These are phyloP conservation scores for Alnus glutinosa DNA, from an alignment of 306 rosid species.

Conservation along the genomic window DNA sequence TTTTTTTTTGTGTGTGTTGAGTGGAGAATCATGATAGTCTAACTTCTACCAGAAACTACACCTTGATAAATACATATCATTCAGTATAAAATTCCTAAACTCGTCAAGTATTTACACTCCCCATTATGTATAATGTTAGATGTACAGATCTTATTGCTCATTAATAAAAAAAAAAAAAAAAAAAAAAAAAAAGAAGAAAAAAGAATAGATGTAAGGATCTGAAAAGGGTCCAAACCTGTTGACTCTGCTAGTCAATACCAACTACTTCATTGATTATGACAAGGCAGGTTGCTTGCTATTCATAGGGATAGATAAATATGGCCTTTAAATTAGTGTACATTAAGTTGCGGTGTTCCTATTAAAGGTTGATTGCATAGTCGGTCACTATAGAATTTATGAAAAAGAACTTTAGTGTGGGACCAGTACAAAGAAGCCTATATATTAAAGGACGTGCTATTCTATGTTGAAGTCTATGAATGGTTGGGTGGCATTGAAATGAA, in stretches of 20 bases:
- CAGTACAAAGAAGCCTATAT: neutral
- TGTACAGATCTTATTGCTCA: too few species aligned
- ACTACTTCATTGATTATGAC: too few species aligned
- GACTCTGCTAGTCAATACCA: too few species aligned
- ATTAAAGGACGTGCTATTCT: neutral
- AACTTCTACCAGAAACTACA: neutral
- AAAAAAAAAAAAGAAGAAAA: too few species aligned
- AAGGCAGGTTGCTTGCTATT: neutral
- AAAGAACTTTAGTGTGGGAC: neutral
- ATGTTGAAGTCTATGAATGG: slow-evolving; percentile 1
- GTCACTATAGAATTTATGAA: neutral
- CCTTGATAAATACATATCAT: neutral
- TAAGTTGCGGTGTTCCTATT: neutral
- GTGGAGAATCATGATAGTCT: neutral
- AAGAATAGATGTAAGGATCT: neutral
- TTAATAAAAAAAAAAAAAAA: too few species aligned
- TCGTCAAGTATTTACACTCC: too few species aligned
- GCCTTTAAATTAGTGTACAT: neutral
- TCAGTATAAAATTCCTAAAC: too few species aligned
- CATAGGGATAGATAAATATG: neutral
- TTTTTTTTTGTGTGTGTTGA: neutral
- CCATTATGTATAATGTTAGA: too few species aligned
- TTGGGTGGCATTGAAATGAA: too few species aligned
- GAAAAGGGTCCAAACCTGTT: neutral
- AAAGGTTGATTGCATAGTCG: neutral